Conservation (phyloP, 2,329 filamentous ascomycete species). For the Penicillium capsulatum region DNA sequence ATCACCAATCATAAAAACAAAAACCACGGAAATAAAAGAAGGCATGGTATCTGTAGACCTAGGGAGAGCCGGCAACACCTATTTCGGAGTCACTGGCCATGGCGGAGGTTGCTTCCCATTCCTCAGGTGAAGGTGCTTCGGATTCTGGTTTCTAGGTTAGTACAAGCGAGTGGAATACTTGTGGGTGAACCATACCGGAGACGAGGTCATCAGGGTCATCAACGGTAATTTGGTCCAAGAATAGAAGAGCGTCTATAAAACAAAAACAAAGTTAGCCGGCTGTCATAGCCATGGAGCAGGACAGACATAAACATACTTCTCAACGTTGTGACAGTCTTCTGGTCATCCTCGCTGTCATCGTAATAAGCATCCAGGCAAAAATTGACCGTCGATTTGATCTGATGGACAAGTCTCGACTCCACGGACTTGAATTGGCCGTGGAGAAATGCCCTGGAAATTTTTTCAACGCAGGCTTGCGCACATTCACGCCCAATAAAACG, state of each 20-base stretch:
- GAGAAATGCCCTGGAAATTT: slow-evolving; percentile 32
- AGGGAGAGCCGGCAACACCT: slow-evolving; percentile 37
- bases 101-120: slow-evolving; percentile 42
- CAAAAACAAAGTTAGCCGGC: slow-evolving; percentile 7
- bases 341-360: slow-evolving; percentile 35
- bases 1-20: slow-evolving; percentile 6
- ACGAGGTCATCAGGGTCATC: slow-evolving; percentile 38
- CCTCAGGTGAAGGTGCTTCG: slow-evolving; percentile 39
- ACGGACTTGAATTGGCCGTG: slow-evolving; percentile 23
- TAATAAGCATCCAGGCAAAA: slow-evolving; percentile 40
- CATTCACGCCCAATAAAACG: slow-evolving; percentile 32
- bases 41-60: slow-evolving; percentile 3
- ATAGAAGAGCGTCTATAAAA: slow-evolving; percentile 26
- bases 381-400: slow-evolving; percentile 36
- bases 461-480: slow-evolving; percentile 30
- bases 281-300: background rate
- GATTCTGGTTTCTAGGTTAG: slow-evolving; percentile 28
- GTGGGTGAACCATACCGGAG: slow-evolving; percentile 35
- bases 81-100: slow-evolving; percentile 42
- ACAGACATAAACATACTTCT: slow-evolving; percentile 29
- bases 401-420: slow-evolving; percentile 36
- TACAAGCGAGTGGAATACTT: background rate
- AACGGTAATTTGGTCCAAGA: slow-evolving; percentile 35
- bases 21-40: slow-evolving; percentile 1
- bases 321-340: slow-evolving; percentile 30